Percentiles rank a stretch among this genome's conserved stretches.
Conservation (phyloP, 2,329 filamentous ascomycete species). For the Pseudonectria foliicola region DNA sequence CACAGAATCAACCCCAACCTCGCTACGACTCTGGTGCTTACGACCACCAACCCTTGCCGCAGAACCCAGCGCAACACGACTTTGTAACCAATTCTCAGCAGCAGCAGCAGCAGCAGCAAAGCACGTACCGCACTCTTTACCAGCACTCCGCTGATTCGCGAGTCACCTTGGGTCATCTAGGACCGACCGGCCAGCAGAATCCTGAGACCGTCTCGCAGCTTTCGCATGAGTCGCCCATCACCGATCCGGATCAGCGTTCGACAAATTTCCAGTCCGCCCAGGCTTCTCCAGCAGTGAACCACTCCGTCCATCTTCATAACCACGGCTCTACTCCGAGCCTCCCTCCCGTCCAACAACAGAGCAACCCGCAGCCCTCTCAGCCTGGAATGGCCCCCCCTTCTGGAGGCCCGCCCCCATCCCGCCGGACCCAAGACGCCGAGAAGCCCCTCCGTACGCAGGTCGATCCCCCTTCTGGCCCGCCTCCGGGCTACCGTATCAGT, state of each 20-base stretch:
- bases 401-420: constrained; percentile 35
- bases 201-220: constrained; percentile 55
- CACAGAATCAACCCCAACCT: constrained; percentile 25
- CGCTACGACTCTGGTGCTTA: constrained; percentile 28
- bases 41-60: constrained; percentile 28
- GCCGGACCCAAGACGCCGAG: constrained; percentile 44
- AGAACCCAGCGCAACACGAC: constrained; percentile 12
- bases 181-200: constrained; percentile 32
- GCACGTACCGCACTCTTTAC: constrained; percentile 24
- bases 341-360: constrained; percentile 20
- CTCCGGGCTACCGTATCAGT: constrained; percentile 46
- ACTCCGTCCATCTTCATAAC: constrained; percentile 31
- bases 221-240: constrained; percentile 52
- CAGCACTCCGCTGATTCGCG: constrained; percentile 32
- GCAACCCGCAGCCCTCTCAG: constrained; percentile 24
- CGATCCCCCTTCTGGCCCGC: constrained; percentile 39
- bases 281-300: constrained; percentile 36
- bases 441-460: constrained; percentile 36
- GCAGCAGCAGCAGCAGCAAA: constrained; percentile 13
- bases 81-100: background rate
- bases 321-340: constrained; percentile 23
- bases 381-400: constrained; percentile 41
- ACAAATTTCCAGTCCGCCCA: constrained; percentile 37
- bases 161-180: constrained; percentile 29
- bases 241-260: constrained; percentile 40